Percentiles rank a stretch among this genome's conserved stretches.
phyloP scores from a whole-genome alignment of 2,329 filamentous ascomycete species.

The Leptographium procerum region DNA sequence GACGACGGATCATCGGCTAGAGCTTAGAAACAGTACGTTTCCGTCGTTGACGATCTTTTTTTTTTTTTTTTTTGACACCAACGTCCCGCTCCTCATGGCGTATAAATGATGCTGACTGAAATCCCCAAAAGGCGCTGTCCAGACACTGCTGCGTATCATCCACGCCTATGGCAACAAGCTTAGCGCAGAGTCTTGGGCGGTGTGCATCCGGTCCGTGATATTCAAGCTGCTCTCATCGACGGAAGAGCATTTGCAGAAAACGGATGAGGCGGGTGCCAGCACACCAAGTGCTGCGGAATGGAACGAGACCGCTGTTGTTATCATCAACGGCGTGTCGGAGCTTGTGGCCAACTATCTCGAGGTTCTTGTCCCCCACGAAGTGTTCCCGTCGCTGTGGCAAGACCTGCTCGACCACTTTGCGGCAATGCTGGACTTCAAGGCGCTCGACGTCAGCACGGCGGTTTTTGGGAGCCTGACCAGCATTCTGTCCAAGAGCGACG shows the following conservation, averaged over 20 bases:
- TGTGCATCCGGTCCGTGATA: conserved; percentile 70
- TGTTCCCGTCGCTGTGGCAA: conserved; percentile 65
- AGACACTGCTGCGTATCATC: conserved; percentile 83
- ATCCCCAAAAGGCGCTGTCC: conserved; percentile 57
- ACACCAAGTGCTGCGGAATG: conserved; percentile 44
- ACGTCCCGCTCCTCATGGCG: too few relatives aligned
- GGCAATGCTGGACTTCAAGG: conserved; percentile 46
- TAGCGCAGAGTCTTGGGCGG: conserved; percentile 66
- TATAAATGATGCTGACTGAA: not conserved
- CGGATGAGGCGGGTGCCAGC: conserved; percentile 24
- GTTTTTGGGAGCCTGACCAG: conserved; percentile 56
- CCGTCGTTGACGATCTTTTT: conserved; percentile 9
- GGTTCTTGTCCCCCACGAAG: conserved; percentile 51
- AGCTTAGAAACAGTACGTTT: conserved; percentile 60
- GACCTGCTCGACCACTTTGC: conserved; percentile 61
- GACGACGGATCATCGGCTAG: conserved; percentile 58
- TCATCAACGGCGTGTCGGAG: conserved; percentile 60
- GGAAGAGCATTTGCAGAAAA: conserved; percentile 39
- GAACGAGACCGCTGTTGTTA: conserved; percentile 64
- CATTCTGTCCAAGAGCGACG: conserved; percentile 43
- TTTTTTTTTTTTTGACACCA: conserved; percentile 21
- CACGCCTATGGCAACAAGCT: conserved; percentile 81
- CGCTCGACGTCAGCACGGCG: conserved; percentile 61
- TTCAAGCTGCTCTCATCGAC: conserved; percentile 67
- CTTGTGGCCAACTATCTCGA: conserved; percentile 69